Base-by-base conservation (phyloP, 768 basidiomycete genomes). In the Pleurotus salmoneostramineus region DNA sequence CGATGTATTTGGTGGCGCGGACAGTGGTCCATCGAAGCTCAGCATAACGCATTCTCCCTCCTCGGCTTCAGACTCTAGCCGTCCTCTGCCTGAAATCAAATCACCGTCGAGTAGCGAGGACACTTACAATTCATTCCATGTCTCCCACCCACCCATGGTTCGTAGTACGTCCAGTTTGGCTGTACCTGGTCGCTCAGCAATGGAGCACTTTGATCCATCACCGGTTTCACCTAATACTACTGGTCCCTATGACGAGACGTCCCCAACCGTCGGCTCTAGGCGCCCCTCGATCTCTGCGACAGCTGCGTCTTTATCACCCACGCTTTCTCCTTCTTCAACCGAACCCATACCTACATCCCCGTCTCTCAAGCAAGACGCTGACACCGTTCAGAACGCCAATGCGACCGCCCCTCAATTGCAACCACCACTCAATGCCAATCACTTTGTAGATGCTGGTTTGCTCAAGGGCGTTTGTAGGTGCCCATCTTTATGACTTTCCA, bases 401-500 rank as follows among this genome's bases (percentile, higher is more conserved):
- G 52, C 52, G 6, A 43, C 17, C 11, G 57, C 61, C 21, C 48
- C 43, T 6, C 58, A 52, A 12, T 45, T 35, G 17, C 40, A 51
- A 10, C 51, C 34, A 17, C 43, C 44, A 27, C 45, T 75, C n/a
- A 77, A 73, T 60, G 66, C 73, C 0, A 78, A 76, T 60, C 75
- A 78, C n/a, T 87, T 81, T 60, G 71, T 88, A 6, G 87, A 86
- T 58, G 69, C 72, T 37, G 81, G 85, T 43, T 74, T 88, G 52
- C 71, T 88, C 2, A 60, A 72, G 51, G 84, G 87, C 43, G 73
- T 90, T 62, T 83, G 89, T 91, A 65, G 68, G 89, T 85, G 40
- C 21, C 21, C 2, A 27, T 27, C 21, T 27, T 62, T 59, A 57
- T 35, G 15, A 34, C 6, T 37, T 58, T 56, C 4, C 0, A 43